These are phyloP conservation scores for Paspalum notatum DNA, from an alignment of 176 grass and related monocot genomes.

Conservation along the genomic window DNA sequence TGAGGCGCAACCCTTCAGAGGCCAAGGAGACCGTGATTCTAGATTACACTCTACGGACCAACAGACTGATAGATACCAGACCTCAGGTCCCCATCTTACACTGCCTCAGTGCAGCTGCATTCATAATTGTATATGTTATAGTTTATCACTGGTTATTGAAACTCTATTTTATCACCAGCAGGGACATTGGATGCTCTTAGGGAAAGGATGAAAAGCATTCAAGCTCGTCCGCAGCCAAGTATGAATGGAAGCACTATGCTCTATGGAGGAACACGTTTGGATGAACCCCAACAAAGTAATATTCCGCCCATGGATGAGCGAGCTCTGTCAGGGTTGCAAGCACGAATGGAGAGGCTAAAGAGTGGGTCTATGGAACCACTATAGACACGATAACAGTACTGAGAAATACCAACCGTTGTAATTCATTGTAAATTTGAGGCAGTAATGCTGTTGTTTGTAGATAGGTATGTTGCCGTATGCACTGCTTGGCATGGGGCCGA, in stretches of 20 bases:
- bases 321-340: slow-evolving; percentile 90
- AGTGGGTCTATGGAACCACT: slow-evolving; percentile 88
- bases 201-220: slow-evolving; percentile 99
- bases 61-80: slow-evolving; percentile 62
- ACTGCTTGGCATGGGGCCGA: slow-evolving; percentile 37
- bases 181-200: slow-evolving; percentile 83
- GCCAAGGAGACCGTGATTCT: slow-evolving; percentile 46
- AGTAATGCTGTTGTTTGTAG: slow-evolving; percentile 57
- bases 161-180: slow-evolving; percentile 11
- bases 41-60: slow-evolving; percentile 58
- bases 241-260: slow-evolving; percentile 56
- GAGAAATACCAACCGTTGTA: slow-evolving; percentile 53
- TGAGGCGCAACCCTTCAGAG: slow-evolving; percentile 51
- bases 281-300: slow-evolving; percentile 69
- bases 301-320: slow-evolving; percentile 92
- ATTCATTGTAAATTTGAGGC: slow-evolving; percentile 86
- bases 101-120: background rate
- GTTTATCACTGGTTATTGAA: slow-evolving; percentile 21
- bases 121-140: background rate
- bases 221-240: slow-evolving; percentile 63
- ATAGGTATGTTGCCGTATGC: slow-evolving; percentile 49
- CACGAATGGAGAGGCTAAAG: slow-evolving; percentile 95
- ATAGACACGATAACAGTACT: slow-evolving; percentile 52
- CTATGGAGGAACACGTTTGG: slow-evolving; percentile 43
- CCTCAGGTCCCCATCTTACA: slow-evolving; percentile 52